Conservation (phyloP, 352 stramenopile species). For the Nothophytophthora sp. region DNA sequence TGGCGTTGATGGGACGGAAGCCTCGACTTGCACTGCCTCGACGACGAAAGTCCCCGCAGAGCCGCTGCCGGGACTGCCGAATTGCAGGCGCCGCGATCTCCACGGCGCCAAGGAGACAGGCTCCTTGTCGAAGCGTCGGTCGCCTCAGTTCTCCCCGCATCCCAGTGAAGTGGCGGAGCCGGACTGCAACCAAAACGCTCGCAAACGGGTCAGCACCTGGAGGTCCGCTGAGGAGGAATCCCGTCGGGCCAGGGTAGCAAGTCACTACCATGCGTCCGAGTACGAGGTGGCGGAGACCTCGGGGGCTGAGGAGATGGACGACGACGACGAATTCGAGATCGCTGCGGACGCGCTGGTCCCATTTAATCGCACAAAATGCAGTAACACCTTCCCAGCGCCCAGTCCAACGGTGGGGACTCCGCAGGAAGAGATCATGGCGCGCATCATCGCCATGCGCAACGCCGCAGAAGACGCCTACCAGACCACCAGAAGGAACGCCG, state of each 20-base stretch:
- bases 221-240: slow-evolving; percentile 6
- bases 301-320: slow-evolving; percentile 1
- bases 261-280: slow-evolving; percentile 17
- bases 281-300: slow-evolving; percentile 11
- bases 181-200: not conserved
- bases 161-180: slow-evolving; percentile 11
- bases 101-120: not conserved
- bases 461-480: slow-evolving; percentile 58
- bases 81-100: slow-evolving; percentile 21
- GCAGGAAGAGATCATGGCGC: slow-evolving; percentile 32
- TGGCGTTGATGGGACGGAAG: slow-evolving; percentile 5
- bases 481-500: slow-evolving; percentile 24
- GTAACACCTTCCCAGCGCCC: slow-evolving; percentile 6
- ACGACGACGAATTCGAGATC: no score
- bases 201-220: slow-evolving; percentile 18
- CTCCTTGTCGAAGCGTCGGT: slow-evolving; percentile 4
- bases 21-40: slow-evolving; percentile 10
- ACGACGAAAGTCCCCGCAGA: slow-evolving; percentile 2
- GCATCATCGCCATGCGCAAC: slow-evolving; percentile 59
- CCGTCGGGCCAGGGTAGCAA: slow-evolving; percentile 1
- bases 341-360: slow-evolving; percentile 9
- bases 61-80: slow-evolving; percentile 7
- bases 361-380: slow-evolving; percentile 6
- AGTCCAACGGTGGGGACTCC: slow-evolving; percentile 1
- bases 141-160: slow-evolving; percentile 1